Percentiles rank a stretch among this genome's conserved stretches.
Conservation (phyloP, 2,329 filamentous ascomycete genomes). For the Hymenoscyphus infarciens region DNA sequence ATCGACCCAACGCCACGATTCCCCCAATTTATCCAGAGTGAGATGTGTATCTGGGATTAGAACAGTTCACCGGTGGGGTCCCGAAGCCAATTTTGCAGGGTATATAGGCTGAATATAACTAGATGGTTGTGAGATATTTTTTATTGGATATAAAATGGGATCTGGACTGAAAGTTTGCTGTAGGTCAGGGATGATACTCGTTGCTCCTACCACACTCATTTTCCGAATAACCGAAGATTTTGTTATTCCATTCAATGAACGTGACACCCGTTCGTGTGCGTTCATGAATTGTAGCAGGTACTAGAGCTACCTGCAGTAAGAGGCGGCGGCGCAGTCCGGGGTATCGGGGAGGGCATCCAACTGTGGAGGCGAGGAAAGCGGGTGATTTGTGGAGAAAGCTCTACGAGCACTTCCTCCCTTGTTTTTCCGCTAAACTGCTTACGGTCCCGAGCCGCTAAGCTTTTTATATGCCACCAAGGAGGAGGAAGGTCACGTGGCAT, state of each 20-base stretch:
- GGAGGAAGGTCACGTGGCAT: background rate
- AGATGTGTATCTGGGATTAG: background rate
- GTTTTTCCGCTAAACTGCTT: background rate
- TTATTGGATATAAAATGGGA: conserved; percentile 7
- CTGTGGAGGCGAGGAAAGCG: conserved; percentile 6
- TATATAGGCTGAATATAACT: conserved; percentile 10
- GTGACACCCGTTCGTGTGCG: conserved; percentile 2
- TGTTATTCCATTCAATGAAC: background rate
- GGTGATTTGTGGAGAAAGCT: conserved; percentile 3
- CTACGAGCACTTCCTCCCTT: background rate
- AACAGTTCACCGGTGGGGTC: conserved; percentile 5
- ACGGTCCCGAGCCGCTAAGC: conserved; percentile 1
- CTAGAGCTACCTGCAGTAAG: background rate
- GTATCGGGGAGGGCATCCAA: conserved; percentile 7
- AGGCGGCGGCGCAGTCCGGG: background rate
- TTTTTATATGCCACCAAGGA: background rate
- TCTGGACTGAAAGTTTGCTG: too few relatives aligned
- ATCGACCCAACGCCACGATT: conserved; percentile 15
- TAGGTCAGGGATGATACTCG: background rate
- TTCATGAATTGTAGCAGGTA: background rate
- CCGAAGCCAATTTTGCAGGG: background rate
- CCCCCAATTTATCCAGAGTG: conserved; percentile 8
- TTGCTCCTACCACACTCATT: background rate
- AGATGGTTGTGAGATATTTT: background rate
- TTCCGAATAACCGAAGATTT: background rate